Evolutionary conservation across 2,329 filamentous ascomycete genomes (phyloP).

Genomic region (Penicillium occitanis): DNA sequence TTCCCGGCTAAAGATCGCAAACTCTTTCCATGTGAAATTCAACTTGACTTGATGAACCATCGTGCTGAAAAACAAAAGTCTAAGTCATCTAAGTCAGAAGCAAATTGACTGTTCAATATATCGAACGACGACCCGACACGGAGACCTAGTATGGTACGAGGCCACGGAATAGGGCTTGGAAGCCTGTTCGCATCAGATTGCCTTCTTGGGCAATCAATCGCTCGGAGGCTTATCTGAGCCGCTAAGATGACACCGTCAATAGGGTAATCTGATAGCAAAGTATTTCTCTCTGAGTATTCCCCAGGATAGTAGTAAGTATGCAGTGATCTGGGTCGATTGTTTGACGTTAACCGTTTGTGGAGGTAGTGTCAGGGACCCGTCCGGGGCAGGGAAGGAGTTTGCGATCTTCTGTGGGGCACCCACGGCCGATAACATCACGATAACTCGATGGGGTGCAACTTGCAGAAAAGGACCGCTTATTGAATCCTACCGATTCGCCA

Average conservation of each 20-base stretch:
- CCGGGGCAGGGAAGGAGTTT: conserved; percentile 4
- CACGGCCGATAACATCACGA: neutral
- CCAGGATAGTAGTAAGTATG: neutral
- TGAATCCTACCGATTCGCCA: neutral
- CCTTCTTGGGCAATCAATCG: neutral
- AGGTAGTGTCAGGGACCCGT: neutral
- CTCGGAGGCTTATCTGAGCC: neutral
- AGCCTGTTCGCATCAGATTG: neutral
- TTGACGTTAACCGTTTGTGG: neutral
- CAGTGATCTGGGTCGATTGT: neutral
- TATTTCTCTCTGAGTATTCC: neutral
- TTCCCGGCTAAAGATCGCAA: neutral
- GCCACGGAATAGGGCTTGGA: neutral
- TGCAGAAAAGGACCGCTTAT: neutral
- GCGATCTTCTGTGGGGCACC: conserved; percentile 1
- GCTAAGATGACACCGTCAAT: neutral
- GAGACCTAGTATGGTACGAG: neutral
- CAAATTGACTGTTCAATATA: neutral
- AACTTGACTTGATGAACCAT: neutral
- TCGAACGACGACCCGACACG: neutral
- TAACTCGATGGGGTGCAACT: neutral
- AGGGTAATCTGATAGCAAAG: neutral
- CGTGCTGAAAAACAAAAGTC: neutral
- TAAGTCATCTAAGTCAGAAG: neutral
- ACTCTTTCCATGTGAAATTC: neutral